Evolutionary conservation across 2,329 filamentous ascomycete genomes (phyloP), one percentile per base, ranked within the genome.

Genomic region (Coleophoma crateriformis): DNA sequence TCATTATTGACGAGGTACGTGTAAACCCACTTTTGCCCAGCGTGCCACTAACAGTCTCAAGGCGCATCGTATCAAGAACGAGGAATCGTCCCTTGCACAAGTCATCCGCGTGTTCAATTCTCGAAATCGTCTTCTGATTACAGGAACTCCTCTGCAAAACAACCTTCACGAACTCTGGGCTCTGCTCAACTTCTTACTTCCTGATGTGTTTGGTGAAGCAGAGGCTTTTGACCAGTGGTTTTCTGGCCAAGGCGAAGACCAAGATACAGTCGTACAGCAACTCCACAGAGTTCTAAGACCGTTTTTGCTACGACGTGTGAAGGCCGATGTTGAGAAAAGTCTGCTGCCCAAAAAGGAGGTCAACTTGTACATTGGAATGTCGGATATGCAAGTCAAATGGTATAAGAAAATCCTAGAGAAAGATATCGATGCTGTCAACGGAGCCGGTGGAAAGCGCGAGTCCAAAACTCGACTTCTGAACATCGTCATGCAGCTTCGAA

Each of bases 201-300:
- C 94, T 1, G 94, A 99, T 67, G 94, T 99, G 27, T 99, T 99
- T 64, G 92, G 94, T 47, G 94, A 99, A 64, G 84, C 94, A 0
- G 90, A 96, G 54, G 94, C 94, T 7, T 99, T 99, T 61, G 94
- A 99, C 61, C 88, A 95, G 62, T 99, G 94, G 94, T 99, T 99
- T 68, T 95, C 89, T 2, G 85, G 84, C 47, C 90, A 96, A 63
- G 87, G 87, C 46, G 84, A 83, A 34, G 92, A 99, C 61, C 92
- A 96, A 62, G 94, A 99, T 61, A 90, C 88, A 0, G 92, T 99
- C 13, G 91, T 99, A 3, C 88, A 96, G 68, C 94, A 99, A 65
- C 79, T 99, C 1, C 94, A 99, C 67, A 87, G 88, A 55, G 91
- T 99, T 7, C 72, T 99, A 41, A 84, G 92, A 19, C 94, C 94